phyloP scores from a whole-genome alignment of 441 rosid species.

The Pelargonium myrrhifolium region DNA sequence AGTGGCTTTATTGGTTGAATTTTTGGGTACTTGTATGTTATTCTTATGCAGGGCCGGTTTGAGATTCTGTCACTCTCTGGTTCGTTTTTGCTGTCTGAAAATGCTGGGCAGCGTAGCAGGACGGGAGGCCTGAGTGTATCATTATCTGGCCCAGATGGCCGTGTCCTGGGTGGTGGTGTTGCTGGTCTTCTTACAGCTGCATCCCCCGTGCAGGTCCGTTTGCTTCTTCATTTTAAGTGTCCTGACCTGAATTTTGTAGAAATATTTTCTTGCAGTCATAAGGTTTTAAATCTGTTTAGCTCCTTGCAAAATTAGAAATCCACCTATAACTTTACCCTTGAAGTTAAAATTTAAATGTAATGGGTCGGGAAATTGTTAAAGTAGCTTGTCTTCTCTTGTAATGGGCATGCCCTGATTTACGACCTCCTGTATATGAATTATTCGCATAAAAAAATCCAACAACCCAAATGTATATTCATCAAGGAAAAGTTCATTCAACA shows the following conservation, averaged over 20 bases:
- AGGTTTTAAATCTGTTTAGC: not conserved
- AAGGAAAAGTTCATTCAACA: no score
- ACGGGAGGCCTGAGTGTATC: conserved; percentile 53
- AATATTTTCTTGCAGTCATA: not conserved
- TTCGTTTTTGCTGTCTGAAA: conserved; percentile 49
- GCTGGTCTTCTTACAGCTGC: conserved; percentile 70
- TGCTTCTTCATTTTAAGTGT: not conserved
- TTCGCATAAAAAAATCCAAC: no score
- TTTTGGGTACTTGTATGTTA: not conserved
- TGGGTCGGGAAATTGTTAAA: no score
- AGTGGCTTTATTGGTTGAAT: no score
- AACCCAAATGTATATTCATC: no score
- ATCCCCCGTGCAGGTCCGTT: conserved; percentile 57
- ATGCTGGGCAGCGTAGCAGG: conserved; percentile 46
- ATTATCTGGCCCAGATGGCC: conserved; percentile 55
- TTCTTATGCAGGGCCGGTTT: conserved; percentile 43
- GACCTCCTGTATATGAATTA: no score
- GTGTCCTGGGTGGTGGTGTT: conserved; percentile 66
- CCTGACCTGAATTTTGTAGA: not conserved
- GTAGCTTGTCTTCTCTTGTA: no score
- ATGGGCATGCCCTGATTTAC: no score
- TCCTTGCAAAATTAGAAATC: no score
- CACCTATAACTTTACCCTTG: no score
- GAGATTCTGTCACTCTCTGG: conserved; percentile 62
- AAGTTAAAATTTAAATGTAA: no score